Evolutionary conservation across 768 basidiomycete genomes (phyloP).

Genomic region (Xerocomellus chrysenteron): DNA sequence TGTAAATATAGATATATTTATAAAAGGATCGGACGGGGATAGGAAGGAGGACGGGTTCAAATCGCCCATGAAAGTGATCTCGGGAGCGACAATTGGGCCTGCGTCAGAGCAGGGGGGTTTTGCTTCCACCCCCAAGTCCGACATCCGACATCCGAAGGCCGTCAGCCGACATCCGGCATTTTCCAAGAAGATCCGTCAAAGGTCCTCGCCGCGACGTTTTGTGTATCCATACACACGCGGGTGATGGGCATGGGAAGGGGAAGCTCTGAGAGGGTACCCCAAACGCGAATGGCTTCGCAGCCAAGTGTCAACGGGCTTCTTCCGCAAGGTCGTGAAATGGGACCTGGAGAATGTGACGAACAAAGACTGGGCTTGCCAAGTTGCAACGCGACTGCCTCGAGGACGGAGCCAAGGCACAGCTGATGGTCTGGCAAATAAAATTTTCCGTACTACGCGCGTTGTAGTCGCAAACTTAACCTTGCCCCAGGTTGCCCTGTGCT

Average conservation of each 20-base stretch:
- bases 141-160: background rate
- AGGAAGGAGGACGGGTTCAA: conserved; percentile 6
- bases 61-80: conserved; percentile 21
- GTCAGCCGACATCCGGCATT: conserved; percentile 13
- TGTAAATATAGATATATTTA: conserved; percentile 6
- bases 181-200: conserved; percentile 11
- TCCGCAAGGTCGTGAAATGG: conserved; percentile 16
- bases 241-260: conserved; percentile 7
- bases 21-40: conserved; percentile 19
- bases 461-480: conserved; percentile 34
- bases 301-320: conserved; percentile 10
- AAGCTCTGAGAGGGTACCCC: background rate
- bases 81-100: conserved; percentile 24
- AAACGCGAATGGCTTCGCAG: conserved; percentile 14
- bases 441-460: conserved; percentile 28
- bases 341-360: conserved; percentile 17
- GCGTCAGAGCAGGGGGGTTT: conserved; percentile 7
- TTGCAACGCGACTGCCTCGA: conserved; percentile 36
- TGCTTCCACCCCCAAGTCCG: conserved; percentile 6
- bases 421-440: conserved; percentile 24
- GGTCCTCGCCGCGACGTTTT: background rate
- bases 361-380: conserved; percentile 4
- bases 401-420: conserved; percentile 32
- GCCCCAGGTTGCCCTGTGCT: conserved; percentile 19
- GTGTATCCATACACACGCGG: background rate